A percentile compares a stretch with the other conserved stretches of the same genome.
These are phyloP conservation scores for Mycena sp. DNA, from an alignment of 1,284 basidiomycete species.

Conservation along the genomic window DNA sequence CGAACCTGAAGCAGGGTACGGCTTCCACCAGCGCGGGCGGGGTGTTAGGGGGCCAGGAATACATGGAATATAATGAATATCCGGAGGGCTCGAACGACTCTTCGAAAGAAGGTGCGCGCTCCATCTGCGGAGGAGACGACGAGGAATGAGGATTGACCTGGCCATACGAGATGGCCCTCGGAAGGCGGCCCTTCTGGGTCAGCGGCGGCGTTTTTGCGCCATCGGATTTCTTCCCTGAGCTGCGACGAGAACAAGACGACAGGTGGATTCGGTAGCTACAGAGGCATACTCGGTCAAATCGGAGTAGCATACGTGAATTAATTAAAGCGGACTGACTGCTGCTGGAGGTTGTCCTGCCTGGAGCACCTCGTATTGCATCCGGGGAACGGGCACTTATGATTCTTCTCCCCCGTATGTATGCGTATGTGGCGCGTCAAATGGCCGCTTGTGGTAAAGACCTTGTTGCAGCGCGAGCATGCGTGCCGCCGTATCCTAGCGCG, in stretches of 20 bases:
- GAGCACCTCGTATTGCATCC: conserved; percentile 74
- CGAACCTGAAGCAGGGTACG: too few species aligned
- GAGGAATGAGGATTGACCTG: too few species aligned
- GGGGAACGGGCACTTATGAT: conserved; percentile 74
- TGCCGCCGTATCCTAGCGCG: too few species aligned
- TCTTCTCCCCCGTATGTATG: conserved; percentile 74
- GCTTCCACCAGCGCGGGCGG: neutral
- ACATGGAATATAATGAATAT: neutral
- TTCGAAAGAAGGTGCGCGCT: neutral
- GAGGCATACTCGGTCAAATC: neutral
- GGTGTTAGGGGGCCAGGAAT: neutral
- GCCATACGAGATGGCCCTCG: neutral
- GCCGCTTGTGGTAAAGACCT: conserved; percentile 69
- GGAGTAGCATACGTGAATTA: neutral
- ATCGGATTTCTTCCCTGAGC: neutral
- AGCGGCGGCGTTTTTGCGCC: neutral
- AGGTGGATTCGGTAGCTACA: conserved; percentile 13
- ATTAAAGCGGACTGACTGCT: conserved; percentile 60
- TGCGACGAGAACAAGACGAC: neutral
- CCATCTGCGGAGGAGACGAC: neutral
- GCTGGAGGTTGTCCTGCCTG: conserved; percentile 73
- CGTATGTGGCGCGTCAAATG: conserved; percentile 75
- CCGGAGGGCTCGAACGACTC: conserved; percentile 4
- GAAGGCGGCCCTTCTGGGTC: too few species aligned
- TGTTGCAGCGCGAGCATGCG: neutral